phyloP scores from a whole-genome alignment of 2,329 filamentous ascomycete genomes.

The Colletotrichum ledebouriae region DNA sequence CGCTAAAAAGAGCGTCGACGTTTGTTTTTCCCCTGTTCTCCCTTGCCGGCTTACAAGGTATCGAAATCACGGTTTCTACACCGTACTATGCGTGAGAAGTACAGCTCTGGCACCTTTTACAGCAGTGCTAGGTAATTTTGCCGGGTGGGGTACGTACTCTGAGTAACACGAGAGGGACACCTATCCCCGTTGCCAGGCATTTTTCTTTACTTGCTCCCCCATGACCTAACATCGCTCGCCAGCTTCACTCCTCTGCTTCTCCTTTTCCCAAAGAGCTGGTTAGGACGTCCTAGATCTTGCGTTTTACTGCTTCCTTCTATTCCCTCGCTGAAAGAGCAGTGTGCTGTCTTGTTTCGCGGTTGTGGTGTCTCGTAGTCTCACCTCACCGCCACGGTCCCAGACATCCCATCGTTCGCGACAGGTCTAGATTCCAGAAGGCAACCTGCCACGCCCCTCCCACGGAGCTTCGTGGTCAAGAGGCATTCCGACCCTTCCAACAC shows the following conservation, averaged over 20 bases:
- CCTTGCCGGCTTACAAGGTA: conserved; percentile 14
- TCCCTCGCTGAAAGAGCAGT: conserved; percentile 4
- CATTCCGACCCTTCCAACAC: neutral
- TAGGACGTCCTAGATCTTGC: conserved; percentile 12
- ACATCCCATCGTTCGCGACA: conserved; percentile 30
- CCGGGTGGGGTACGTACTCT: conserved; percentile 19
- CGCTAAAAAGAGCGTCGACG: conserved; percentile 3
- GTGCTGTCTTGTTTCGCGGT: conserved; percentile 11
- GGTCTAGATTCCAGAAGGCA: conserved; percentile 2
- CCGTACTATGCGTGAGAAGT: neutral
- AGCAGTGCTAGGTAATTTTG: neutral
- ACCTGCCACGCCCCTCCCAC: conserved; percentile 12
- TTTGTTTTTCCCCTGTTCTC: conserved; percentile 2
- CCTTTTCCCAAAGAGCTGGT: conserved; percentile 10
- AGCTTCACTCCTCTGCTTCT: conserved; percentile 13
- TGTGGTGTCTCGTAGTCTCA: conserved; percentile 23
- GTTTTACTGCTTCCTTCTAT: conserved; percentile 6
- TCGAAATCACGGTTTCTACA: conserved; percentile 25
- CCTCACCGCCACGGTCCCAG: conserved; percentile 32
- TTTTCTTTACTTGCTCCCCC: conserved; percentile 32
- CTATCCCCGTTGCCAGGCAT: conserved; percentile 17
- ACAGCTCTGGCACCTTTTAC: neutral
- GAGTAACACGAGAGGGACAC: conserved; percentile 32
- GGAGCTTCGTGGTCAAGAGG: conserved; percentile 7
- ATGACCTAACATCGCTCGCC: neutral